Conservation (phyloP, 352 stramenopile species). For the Peronospora farinosa region DNA sequence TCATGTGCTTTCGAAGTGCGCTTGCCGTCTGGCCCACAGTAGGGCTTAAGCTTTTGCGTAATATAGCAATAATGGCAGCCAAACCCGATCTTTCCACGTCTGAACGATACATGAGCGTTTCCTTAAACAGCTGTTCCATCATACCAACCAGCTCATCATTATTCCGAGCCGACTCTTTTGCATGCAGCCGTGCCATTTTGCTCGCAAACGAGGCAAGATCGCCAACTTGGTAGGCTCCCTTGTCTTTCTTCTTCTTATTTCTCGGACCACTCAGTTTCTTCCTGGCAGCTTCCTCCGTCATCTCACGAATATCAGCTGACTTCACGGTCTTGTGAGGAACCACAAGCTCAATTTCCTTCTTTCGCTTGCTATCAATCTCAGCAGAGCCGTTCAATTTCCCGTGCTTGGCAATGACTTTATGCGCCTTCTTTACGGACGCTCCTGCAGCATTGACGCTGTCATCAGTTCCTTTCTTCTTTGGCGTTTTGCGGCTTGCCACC, state of each 20-base stretch:
- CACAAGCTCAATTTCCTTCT: slow-evolving; percentile 76
- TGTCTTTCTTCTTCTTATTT: slow-evolving; percentile 52
- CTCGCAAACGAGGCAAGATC: slow-evolving; percentile 48
- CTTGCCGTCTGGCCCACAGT: slow-evolving; percentile 67
- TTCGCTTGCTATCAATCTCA: slow-evolving; percentile 68
- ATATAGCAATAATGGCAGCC: slow-evolving; percentile 50
- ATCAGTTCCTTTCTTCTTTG: slow-evolving; percentile 51
- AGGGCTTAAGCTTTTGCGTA: slow-evolving; percentile 66
- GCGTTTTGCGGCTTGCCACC: slow-evolving; percentile 58
- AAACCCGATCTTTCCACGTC: slow-evolving; percentile 66
- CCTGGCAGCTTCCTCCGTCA: slow-evolving; percentile 58
- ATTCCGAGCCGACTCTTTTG: slow-evolving; percentile 69
- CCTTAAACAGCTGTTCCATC: slow-evolving; percentile 63
- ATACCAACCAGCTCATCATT: slow-evolving; percentile 71
- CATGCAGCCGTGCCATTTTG: slow-evolving; percentile 53
- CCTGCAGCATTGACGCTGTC: slow-evolving; percentile 16
- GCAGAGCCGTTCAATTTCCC: slow-evolving; percentile 22
- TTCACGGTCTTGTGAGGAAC: slow-evolving; percentile 74
- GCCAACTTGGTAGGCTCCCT: slow-evolving; percentile 58
- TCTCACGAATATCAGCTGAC: slow-evolving; percentile 66
- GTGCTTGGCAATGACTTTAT: slow-evolving; percentile 29
- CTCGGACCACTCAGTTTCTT: slow-evolving; percentile 40
- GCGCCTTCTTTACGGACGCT: slow-evolving; percentile 33
- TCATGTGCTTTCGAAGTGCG: slow-evolving; percentile 74
- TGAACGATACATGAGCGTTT: slow-evolving; percentile 61